These are phyloP conservation scores for Myriosclerotinia curreyana DNA, from an alignment of 2,329 filamentous ascomycete species.

Conservation along the genomic window DNA sequence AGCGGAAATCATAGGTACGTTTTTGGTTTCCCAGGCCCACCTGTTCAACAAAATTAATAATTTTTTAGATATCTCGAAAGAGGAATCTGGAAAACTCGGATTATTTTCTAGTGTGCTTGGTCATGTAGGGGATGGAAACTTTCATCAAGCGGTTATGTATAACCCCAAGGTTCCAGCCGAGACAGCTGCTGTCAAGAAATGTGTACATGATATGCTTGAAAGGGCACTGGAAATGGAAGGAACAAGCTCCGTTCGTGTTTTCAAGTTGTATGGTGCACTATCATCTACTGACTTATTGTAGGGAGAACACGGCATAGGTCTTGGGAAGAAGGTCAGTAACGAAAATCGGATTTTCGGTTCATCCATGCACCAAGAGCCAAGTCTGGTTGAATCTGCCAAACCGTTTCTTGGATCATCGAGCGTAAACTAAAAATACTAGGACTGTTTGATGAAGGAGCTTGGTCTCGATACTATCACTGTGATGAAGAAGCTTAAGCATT, in stretches of 20 bases:
- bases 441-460: constrained; percentile 56
- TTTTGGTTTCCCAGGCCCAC: neutral
- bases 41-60: neutral
- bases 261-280: neutral
- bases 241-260: constrained; percentile 62
- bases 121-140: constrained; percentile 89
- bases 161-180: constrained; percentile 67
- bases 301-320: constrained; percentile 80
- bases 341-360: constrained; percentile 21
- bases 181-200: constrained; percentile 68
- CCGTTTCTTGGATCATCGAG: too few relatives aligned
- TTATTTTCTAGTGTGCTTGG: constrained; percentile 82
- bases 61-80: constrained; percentile 64
- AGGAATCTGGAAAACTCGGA: constrained; percentile 71
- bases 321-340: constrained; percentile 73
- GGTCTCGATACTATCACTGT: constrained; percentile 74
- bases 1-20: constrained; percentile 61
- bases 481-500: constrained; percentile 76
- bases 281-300: constrained; percentile 24
- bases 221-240: constrained; percentile 88
- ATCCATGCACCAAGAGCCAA: constrained; percentile 46
- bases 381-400: too few relatives aligned
- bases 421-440: neutral
- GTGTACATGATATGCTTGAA: constrained; percentile 83
- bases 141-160: constrained; percentile 89